Conservation (phyloP, 2,329 filamentous ascomycete genomes). For the Pyrenophora seminiperda region DNA sequence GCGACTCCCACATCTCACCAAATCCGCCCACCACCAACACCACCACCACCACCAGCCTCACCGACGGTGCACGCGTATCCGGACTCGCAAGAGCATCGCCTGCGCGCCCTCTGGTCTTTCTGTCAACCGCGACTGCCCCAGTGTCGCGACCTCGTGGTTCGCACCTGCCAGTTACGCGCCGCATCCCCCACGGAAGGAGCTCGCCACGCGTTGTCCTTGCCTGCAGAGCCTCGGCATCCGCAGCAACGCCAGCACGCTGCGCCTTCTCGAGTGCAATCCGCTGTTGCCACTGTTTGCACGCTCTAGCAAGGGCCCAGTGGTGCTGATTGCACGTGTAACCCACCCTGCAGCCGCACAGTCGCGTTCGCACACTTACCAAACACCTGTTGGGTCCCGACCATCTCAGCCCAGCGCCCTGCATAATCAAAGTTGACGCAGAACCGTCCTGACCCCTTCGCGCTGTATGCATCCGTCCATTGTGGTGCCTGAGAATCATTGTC, state of each 20-base stretch:
- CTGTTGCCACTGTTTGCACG: constrained; percentile 22
- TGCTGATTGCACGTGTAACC: constrained; percentile 42
- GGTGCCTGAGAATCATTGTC: constrained; percentile 15
- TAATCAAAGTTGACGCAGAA: constrained; percentile 20
- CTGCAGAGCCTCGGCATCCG: constrained; percentile 23
- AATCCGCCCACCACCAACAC: constrained; percentile 1
- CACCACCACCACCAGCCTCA: constrained; percentile 1
- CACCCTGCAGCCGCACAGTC: constrained; percentile 40
- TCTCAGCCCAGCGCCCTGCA: constrained; percentile 35
- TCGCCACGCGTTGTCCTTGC: constrained; percentile 26
- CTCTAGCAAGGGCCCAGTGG: constrained; percentile 28
- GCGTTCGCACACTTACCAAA: constrained; percentile 44
- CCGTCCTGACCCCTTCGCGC: constrained; percentile 19
- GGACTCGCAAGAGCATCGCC: constrained; percentile 5
- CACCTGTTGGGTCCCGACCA: constrained; percentile 36
- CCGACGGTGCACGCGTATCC: constrained; percentile 17
- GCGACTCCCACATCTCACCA: constrained; percentile 19
- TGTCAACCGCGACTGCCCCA: constrained; percentile 14
- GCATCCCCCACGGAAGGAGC: constrained; percentile 19
- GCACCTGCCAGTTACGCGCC: constrained; percentile 32
- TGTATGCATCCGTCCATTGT: constrained; percentile 21
- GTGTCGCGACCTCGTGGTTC: constrained; percentile 15
- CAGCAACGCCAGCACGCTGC: constrained; percentile 13
- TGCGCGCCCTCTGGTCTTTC: constrained; percentile 11
- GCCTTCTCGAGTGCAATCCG: constrained; percentile 26